These are phyloP conservation scores for Psilocybe mexicana DNA, from an alignment of 1,284 basidiomycete genomes.

Conservation along the genomic window DNA sequence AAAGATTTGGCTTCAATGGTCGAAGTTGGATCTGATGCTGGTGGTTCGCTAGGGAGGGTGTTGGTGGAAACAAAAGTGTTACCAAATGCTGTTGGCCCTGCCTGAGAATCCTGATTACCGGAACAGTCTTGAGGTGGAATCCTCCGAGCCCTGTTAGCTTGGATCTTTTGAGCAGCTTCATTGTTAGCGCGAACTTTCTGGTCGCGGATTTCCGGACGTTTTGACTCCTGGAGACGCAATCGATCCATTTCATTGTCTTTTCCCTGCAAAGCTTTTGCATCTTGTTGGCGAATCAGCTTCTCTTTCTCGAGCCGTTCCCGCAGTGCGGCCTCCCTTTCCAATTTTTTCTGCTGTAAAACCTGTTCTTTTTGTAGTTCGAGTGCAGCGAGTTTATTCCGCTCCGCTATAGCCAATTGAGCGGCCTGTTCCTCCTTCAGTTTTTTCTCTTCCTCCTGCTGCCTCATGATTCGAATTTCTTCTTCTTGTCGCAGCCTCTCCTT, in stretches of 20 bases:
- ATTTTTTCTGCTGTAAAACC: neutral
- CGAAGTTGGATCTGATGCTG: too few relatives aligned
- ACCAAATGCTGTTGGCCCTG: neutral
- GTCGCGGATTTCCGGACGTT: neutral
- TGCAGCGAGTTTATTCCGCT: neutral
- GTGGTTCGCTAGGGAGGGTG: too few relatives aligned
- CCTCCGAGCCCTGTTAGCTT: neutral
- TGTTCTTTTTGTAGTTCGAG: neutral
- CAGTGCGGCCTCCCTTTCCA: neutral
- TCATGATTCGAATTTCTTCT: slow-evolving; percentile 1
- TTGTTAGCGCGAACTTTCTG: neutral
- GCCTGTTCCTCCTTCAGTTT: slow-evolving; percentile 3
- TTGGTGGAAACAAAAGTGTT: neutral
- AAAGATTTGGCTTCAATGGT: too few relatives aligned
- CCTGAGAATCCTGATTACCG: neutral
- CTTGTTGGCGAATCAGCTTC: slow-evolving; percentile 11
- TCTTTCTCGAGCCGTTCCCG: neutral
- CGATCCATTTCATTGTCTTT: slow-evolving; percentile 9
- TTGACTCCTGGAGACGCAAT: neutral
- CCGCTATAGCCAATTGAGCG: neutral
- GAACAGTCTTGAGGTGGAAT: neutral
- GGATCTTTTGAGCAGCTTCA: neutral
- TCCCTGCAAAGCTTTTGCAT: slow-evolving; percentile 27
- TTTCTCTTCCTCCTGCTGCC: slow-evolving; percentile 8
- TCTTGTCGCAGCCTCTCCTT: slow-evolving; percentile 11